Evolutionary conservation across 2,329 filamentous ascomycete species (phyloP), one percentile per base, ranked within the genome.

Genomic region (Trichoderma afroharzianum): DNA sequence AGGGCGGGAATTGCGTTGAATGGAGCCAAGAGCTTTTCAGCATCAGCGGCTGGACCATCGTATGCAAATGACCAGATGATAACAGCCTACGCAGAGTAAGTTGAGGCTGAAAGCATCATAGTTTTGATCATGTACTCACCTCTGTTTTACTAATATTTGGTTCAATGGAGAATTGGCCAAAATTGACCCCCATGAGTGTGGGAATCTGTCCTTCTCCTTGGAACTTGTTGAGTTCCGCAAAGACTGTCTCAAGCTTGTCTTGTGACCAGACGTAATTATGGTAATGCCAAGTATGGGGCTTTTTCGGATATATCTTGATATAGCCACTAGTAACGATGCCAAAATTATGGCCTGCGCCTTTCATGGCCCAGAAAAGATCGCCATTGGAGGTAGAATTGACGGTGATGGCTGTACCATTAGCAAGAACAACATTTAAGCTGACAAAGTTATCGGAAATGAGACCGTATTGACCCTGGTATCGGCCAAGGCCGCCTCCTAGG

Each of bases 291-390:
- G 53, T 67, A 12, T 21, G 15, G 11, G 43, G 11, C 12, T 36
- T 32, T 47, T 26, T 50, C 1, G 57, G 67, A 21, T 77, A 79
- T 3, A 82, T 76, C 69, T 81, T 81, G 63, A 82, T 74, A 9
- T 72, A 74, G 14, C 74, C 64, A 1, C 74, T 76, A 6, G 78
- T 79, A 4, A 79, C 78, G 14, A 82, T 79, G 30, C 77, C 81
- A 55, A 81, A 82, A 66, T 80, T 80, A 43, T 78, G 77, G 0
- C 80, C 80, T 11, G 78, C 78, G 6, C 80, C 80, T 59, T 76
- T 74, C 43, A 81, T 77, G 2, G 76, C 80, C 80, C 80, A 82
- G 72, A 79, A 82, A 11, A 82, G 76, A 62, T 82, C 80, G 4
- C 72, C 72, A 24, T 81, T 63, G 32, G 79, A 72, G 4, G 71